Evolutionary conservation across 2,329 filamentous ascomycete species (phyloP).

Genomic region (Fonsecaea monophora): DNA sequence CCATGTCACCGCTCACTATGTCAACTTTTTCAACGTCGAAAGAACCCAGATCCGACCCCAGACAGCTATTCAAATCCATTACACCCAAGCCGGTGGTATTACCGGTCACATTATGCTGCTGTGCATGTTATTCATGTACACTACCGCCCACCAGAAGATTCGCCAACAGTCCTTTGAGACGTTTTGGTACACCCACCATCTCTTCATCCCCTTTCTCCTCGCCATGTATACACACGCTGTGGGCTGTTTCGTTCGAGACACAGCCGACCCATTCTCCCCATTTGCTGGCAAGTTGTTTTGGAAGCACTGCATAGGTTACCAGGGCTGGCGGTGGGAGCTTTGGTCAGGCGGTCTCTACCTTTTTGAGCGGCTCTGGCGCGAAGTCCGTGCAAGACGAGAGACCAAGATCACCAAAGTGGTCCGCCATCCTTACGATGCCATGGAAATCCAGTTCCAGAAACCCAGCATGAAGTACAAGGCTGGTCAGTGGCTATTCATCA

Average conservation of each 20-base stretch:
- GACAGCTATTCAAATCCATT: conserved; percentile 88
- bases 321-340: conserved; percentile 97
- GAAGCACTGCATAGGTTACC: conserved; percentile 91
- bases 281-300: conserved; percentile 84
- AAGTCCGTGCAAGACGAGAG: conserved; percentile 80
- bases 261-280: conserved; percentile 73
- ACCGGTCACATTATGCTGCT: conserved; percentile 97
- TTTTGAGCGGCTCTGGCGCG: conserved; percentile 85
- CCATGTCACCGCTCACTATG: conserved; percentile 84
- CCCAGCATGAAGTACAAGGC: conserved; percentile 98
- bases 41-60: conserved; percentile 79
- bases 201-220: conserved; percentile 95
- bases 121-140: conserved; percentile 99
- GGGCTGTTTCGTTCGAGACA: conserved; percentile 94
- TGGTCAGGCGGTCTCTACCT: conserved; percentile 86
- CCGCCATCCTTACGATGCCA: conserved; percentile 92
- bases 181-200: conserved; percentile 98
- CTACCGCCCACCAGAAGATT: conserved; percentile 89
- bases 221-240: conserved; percentile 95
- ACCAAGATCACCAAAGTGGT: conserved; percentile 94
- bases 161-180: conserved; percentile 97
- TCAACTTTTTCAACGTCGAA: conserved; percentile 99
- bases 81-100: conserved; percentile 84
- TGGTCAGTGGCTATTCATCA: conserved; percentile 96
- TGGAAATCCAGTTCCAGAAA: conserved; percentile 97